A percentile compares a stretch with the other conserved stretches of the same genome.
These are phyloP conservation scores for Auriscalpium microsporum DNA, from an alignment of 768 basidiomycete genomes.

Conservation along the genomic window DNA sequence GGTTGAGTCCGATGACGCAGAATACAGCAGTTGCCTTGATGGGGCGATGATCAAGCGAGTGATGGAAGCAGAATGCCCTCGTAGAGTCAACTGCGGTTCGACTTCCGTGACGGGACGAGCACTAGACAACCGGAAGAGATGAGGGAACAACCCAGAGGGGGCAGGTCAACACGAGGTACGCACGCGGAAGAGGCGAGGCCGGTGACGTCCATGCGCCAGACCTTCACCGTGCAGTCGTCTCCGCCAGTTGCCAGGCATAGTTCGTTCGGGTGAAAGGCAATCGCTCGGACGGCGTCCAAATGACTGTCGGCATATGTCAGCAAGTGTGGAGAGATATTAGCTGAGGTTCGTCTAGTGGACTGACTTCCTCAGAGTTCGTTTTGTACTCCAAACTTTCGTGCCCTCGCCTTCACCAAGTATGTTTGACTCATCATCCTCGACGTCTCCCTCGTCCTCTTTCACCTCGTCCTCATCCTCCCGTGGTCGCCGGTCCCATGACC, in stretches of 20 bases:
- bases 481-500: constrained; percentile 43
- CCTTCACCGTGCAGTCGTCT: constrained; percentile 92
- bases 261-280: constrained; percentile 85
- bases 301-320: constrained; percentile 45
- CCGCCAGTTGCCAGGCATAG: constrained; percentile 86
- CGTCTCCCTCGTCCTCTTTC: constrained; percentile 65
- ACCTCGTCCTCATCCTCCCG: constrained; percentile 57
- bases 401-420: constrained; percentile 62
- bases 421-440: constrained; percentile 51
- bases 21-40: constrained; percentile 71
- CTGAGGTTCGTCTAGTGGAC: constrained; percentile 23
- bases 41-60: constrained; percentile 80
- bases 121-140: constrained; percentile 32
- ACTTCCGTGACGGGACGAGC: constrained; percentile 69
- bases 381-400: constrained; percentile 75
- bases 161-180: constrained; percentile 26
- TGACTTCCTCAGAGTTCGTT: constrained; percentile 83
- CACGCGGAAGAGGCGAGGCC: constrained; percentile 71
- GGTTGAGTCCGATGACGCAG: constrained; percentile 88
- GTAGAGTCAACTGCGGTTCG: constrained; percentile 87
- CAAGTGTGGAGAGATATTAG: constrained; percentile 3
- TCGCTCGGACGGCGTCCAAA: constrained; percentile 83
- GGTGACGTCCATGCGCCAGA: constrained; percentile 84
- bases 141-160: background rate
- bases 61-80: constrained; percentile 88